These are phyloP conservation scores for Serendipita sp. DNA, from an alignment of 768 basidiomycete genomes.

Conservation along the genomic window DNA sequence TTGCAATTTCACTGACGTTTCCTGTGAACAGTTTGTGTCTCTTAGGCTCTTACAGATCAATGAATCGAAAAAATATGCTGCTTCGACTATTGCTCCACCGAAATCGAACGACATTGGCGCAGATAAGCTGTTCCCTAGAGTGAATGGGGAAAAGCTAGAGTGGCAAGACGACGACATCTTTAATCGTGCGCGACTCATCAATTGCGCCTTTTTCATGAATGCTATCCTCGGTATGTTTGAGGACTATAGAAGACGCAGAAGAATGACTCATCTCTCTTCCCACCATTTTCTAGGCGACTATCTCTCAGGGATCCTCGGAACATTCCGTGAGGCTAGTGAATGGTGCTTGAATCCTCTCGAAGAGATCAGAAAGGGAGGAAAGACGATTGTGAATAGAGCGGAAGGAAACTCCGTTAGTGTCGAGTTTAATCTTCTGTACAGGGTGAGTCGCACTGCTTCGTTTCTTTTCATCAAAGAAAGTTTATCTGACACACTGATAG, in stretches of 20 bases:
- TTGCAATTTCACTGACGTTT: not conserved
- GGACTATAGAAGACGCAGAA: not conserved
- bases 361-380: slow-evolving; percentile 41
- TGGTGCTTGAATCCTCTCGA: slow-evolving; percentile 59
- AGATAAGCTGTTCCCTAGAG: not conserved
- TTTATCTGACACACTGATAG: slow-evolving; percentile 11
- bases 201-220: slow-evolving; percentile 25
- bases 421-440: slow-evolving; percentile 73
- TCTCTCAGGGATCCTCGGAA: slow-evolving; percentile 55
- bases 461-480: slow-evolving; percentile 13
- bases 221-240: slow-evolving; percentile 5
- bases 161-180: slow-evolving; percentile 66
- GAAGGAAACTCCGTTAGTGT: slow-evolving; percentile 61
- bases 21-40: slow-evolving; percentile 41
- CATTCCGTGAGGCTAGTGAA: slow-evolving; percentile 40
- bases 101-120: not conserved
- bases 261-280: slow-evolving; percentile 18
- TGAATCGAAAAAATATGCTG: slow-evolving; percentile 35
- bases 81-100: slow-evolving; percentile 9
- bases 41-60: slow-evolving; percentile 52
- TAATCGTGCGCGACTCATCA: slow-evolving; percentile 54
- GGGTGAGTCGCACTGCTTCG: slow-evolving; percentile 9
- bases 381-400: slow-evolving; percentile 53
- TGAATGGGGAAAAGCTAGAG: slow-evolving; percentile 8
- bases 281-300: slow-evolving; percentile 39